Percentiles rank a stretch among this genome's conserved stretches.
phyloP scores from a whole-genome alignment of 345 rosid genomes.

The Schrenkiella parvula region DNA sequence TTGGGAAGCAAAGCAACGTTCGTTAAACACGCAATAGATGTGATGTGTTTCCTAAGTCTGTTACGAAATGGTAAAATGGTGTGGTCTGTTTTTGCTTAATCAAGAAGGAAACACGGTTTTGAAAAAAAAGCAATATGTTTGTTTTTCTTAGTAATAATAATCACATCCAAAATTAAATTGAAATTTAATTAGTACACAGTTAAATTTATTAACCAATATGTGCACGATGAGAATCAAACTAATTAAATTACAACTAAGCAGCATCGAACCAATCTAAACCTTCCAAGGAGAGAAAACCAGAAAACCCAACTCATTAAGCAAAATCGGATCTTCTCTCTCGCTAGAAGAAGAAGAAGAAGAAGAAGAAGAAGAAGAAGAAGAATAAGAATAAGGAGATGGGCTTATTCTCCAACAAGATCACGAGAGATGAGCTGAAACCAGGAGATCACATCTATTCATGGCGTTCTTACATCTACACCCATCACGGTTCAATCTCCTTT shows the following conservation, averaged over 20 bases:
- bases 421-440: conserved; percentile 43
- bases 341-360: neutral
- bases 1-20: neutral
- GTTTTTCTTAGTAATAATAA: too few species aligned
- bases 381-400: conserved; percentile 57
- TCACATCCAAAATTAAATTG: too few species aligned
- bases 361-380: too few species aligned
- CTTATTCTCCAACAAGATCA: conserved; percentile 50
- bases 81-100: neutral
- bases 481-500: conserved; percentile 45
- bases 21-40: neutral
- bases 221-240: neutral
- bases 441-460: conserved; percentile 84
- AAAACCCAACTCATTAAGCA: neutral
- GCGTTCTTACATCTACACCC: conserved; percentile 64
- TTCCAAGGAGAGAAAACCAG: neutral
- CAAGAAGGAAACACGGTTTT: neutral
- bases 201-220: neutral
- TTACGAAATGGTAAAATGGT: neutral
- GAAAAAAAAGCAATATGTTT: neutral
- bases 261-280: too few species aligned
- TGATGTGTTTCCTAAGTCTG: neutral
- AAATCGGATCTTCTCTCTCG: neutral
- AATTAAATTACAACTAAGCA: neutral
- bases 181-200: too few species aligned